Evolutionary conservation across 2,329 filamentous ascomycete species (phyloP).

Genomic region (Didymella segeticola): DNA sequence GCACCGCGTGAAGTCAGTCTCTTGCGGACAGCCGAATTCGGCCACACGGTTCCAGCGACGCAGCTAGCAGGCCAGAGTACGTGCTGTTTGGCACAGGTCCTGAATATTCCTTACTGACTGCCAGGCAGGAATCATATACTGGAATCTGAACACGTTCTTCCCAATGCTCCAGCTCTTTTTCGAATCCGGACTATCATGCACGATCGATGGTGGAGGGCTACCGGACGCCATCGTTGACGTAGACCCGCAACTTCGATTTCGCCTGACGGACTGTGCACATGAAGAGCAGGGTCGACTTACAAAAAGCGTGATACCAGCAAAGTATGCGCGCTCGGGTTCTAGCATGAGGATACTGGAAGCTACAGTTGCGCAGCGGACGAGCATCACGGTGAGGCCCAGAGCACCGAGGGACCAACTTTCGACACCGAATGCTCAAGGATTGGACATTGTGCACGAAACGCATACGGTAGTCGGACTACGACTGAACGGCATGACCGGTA

Average conservation of each 20-base stretch:
- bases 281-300: constrained; percentile 34
- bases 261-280: constrained; percentile 36
- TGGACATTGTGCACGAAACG: constrained; percentile 18
- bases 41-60: constrained; percentile 8
- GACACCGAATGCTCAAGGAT: background rate
- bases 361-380: constrained; percentile 28
- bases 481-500: constrained; percentile 34
- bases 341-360: constrained; percentile 32
- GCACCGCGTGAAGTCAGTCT: constrained; percentile 5
- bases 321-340: constrained; percentile 6
- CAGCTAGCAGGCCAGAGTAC: constrained; percentile 32
- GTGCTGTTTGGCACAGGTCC: background rate
- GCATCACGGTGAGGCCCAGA: constrained; percentile 23
- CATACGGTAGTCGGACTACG: constrained; percentile 37
- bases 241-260: constrained; percentile 35
- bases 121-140: constrained; percentile 31
- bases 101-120: background rate
- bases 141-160: constrained; percentile 40
- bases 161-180: constrained; percentile 41
- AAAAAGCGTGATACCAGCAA: constrained; percentile 26
- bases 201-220: constrained; percentile 27
- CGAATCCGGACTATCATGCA: constrained; percentile 37
- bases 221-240: constrained; percentile 27
- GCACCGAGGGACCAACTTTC: background rate
- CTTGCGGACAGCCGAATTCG: constrained; percentile 21